phyloP scores from a whole-genome alignment of 345 rosid species.

The Eutrema heterophyllum region DNA sequence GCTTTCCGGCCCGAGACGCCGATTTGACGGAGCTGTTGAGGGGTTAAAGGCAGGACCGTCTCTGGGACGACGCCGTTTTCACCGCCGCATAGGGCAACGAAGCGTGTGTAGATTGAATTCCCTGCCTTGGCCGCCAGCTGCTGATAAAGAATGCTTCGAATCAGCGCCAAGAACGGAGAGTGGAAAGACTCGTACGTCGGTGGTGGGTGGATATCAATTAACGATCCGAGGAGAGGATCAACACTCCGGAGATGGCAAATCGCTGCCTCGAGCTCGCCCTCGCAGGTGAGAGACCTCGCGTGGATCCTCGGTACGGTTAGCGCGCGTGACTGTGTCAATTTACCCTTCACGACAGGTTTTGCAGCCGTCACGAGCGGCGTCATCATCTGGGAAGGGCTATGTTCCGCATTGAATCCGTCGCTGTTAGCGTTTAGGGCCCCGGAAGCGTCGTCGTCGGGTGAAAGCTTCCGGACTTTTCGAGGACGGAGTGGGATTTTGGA shows the following conservation, averaged over 20 bases:
- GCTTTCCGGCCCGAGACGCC: slow-evolving; percentile 94
- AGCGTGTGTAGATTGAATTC: slow-evolving; percentile 82
- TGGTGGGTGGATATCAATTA: slow-evolving; percentile 62
- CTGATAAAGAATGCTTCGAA: slow-evolving; percentile 87
- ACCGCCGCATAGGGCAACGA: slow-evolving; percentile 78
- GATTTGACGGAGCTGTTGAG: slow-evolving; percentile 85
- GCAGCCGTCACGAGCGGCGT: slow-evolving; percentile 23
- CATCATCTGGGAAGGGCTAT: slow-evolving; percentile 21
- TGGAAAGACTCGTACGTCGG: slow-evolving; percentile 78
- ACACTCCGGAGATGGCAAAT: slow-evolving; percentile 66
- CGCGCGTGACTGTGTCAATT: slow-evolving; percentile 37
- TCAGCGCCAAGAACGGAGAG: slow-evolving; percentile 79
- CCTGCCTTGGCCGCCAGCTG: slow-evolving; percentile 90
- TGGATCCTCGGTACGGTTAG: slow-evolving; percentile 40
- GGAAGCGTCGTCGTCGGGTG: slow-evolving; percentile 42
- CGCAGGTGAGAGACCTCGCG: slow-evolving; percentile 71
- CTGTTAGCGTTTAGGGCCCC: neutral
- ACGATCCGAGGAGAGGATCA: slow-evolving; percentile 63
- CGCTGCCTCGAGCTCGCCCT: slow-evolving; percentile 82
- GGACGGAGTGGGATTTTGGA: slow-evolving; percentile 94
- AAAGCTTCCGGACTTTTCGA: slow-evolving; percentile 71
- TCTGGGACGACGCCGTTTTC: slow-evolving; percentile 71
- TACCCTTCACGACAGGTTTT: slow-evolving; percentile 25
- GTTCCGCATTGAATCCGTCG: slow-evolving; percentile 26
- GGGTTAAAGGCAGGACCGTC: slow-evolving; percentile 55